Evolutionary conservation across 1,284 basidiomycete genomes (phyloP).

Genomic region (Sphagnurus paluster): DNA sequence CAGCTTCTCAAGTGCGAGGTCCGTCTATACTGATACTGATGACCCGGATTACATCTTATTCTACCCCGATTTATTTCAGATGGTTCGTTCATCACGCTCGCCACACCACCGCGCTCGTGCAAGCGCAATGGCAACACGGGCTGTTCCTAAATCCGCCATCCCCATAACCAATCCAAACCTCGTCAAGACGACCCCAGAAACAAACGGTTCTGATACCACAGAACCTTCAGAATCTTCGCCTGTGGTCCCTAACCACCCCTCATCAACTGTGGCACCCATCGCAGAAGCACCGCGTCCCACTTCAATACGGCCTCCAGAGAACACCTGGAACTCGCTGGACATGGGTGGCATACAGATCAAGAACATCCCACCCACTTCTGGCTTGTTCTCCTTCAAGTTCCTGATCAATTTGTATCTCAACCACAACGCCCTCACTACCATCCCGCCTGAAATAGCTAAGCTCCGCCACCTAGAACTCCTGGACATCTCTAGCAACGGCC

Average conservation of each 20-base stretch:
- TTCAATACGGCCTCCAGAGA: conserved; percentile 59
- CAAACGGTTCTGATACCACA: conserved; percentile 38
- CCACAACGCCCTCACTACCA: conserved; percentile 83
- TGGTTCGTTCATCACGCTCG: conserved; percentile 73
- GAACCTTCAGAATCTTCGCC: conserved; percentile 38
- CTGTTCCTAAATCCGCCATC: conserved; percentile 76
- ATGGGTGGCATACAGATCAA: conserved; percentile 96
- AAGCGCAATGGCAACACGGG: conserved; percentile 77
- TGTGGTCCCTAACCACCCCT: conserved; percentile 55
- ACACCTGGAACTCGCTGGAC: conserved; percentile 90
- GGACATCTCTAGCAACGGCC: conserved; percentile 90
- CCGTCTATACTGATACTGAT: conserved; percentile 24
- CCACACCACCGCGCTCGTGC: conserved; percentile 80
- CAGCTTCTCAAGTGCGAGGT: conserved; percentile 82
- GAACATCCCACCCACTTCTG: conserved; percentile 81
- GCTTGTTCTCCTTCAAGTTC: conserved; percentile 90
- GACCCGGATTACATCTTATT: conserved; percentile 13
- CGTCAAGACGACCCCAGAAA: conserved; percentile 45
- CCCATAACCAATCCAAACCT: conserved; percentile 82
- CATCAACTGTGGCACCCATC: conserved; percentile 70
- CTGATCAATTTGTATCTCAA: conserved; percentile 96
- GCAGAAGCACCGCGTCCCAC: conserved; percentile 61
- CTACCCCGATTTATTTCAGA: conserved; percentile 40
- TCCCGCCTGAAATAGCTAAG: conserved; percentile 85
- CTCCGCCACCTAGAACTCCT: conserved; percentile 88